A percentile compares a stretch with the other conserved stretches of the same genome.
Evolutionary conservation across 192 early-diverging fungal species (phyloP).

Genomic region (Chytriomyces sp.): DNA sequence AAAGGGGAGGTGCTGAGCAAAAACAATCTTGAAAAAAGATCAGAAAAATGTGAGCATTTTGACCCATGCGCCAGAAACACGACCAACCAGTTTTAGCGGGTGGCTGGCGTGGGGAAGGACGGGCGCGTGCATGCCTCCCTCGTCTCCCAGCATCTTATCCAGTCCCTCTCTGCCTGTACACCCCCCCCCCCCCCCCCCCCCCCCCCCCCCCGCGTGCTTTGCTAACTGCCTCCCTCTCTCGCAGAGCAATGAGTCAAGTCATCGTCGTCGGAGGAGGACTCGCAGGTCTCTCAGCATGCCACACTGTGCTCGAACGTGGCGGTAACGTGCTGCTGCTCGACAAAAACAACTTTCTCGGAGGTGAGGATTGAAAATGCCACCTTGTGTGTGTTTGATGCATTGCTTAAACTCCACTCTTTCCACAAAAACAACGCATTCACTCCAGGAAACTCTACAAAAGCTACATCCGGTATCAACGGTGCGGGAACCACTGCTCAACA

Average conservation of each 20-base stretch:
- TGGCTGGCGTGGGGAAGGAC: too few relatives aligned
- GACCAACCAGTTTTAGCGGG: too few relatives aligned
- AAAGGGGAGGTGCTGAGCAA: too few relatives aligned
- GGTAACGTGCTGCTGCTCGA: constrained; percentile 83
- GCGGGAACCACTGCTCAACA: constrained; percentile 87
- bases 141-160: too few relatives aligned
- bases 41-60: too few relatives aligned
- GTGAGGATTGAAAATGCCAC: constrained; percentile 30
- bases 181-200: too few relatives aligned
- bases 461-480: constrained; percentile 97
- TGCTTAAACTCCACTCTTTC: not conserved
- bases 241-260: constrained; percentile 39
- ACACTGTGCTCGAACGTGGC: constrained; percentile 83
- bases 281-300: constrained; percentile 80
- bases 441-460: constrained; percentile 94
- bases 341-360: constrained; percentile 88
- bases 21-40: too few relatives aligned
- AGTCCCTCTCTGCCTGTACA: too few relatives aligned
- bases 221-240: too few relatives aligned
- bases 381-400: not conserved
- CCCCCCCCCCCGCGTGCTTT: too few relatives aligned
- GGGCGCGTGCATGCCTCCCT: too few relatives aligned
- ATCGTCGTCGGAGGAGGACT: constrained; percentile 91
- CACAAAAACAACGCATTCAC: not conserved
- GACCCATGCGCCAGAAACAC: too few relatives aligned